Conservation (phyloP, 805 yeast genomes). For the Dipodascopsis tothii region DNA sequence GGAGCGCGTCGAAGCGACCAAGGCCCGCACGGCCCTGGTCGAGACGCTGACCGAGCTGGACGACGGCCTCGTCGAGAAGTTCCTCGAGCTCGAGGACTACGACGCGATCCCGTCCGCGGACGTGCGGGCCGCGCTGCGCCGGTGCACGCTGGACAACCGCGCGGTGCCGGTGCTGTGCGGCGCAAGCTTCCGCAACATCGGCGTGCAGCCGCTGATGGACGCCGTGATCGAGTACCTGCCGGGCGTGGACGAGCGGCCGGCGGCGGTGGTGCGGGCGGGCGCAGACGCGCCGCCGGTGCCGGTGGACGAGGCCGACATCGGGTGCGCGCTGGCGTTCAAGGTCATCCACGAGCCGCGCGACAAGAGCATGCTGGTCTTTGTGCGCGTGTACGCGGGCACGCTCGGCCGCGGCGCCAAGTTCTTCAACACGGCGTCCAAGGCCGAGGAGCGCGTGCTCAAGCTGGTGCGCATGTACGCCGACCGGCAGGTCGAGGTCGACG, state of each 20-base stretch:
- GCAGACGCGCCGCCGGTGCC: slow-evolving; percentile 1
- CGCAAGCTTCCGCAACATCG: slow-evolving; percentile 83
- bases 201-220: slow-evolving; percentile 90
- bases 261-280: slow-evolving; percentile 27
- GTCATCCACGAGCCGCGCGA: slow-evolving; percentile 72
- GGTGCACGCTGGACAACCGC: slow-evolving; percentile 49
- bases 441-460: slow-evolving; percentile 57
- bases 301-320: slow-evolving; percentile 4
- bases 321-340: slow-evolving; percentile 79
- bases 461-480: slow-evolving; percentile 84
- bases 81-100: slow-evolving; percentile 61
- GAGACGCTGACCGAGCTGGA: slow-evolving; percentile 81
- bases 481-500: slow-evolving; percentile 60
- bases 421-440: slow-evolving; percentile 61
- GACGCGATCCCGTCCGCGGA: slow-evolving; percentile 45
- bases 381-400: slow-evolving; percentile 81
- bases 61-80: slow-evolving; percentile 67
- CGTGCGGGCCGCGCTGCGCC: slow-evolving; percentile 55
- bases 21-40: slow-evolving; percentile 64
- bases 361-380: slow-evolving; percentile 74
- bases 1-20: slow-evolving; percentile 42
- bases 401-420: slow-evolving; percentile 56
- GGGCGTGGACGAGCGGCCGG: slow-evolving; percentile 57
- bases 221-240: slow-evolving; percentile 74
- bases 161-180: slow-evolving; percentile 86